Evolutionary conservation across 495 filamentous ascomycete genomes (phyloP).

Genomic region (Podospora anserina): DNA sequence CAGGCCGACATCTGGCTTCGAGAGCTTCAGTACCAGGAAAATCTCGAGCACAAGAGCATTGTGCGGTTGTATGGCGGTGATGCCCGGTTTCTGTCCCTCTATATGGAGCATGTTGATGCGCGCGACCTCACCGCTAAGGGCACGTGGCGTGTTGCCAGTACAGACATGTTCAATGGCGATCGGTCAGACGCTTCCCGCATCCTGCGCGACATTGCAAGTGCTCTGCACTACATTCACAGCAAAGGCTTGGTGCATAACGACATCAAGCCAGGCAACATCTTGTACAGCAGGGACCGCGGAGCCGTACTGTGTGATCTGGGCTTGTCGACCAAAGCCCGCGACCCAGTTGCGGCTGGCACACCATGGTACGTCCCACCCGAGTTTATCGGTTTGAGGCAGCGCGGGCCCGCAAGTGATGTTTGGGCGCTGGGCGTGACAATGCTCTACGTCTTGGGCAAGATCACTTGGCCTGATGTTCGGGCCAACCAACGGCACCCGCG

Average conservation of each 20-base stretch:
- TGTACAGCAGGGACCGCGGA: constrained; percentile 50
- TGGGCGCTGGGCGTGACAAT: constrained; percentile 52
- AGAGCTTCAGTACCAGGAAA: constrained; percentile 46
- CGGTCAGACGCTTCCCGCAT: constrained; percentile 44
- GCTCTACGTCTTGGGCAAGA: constrained; percentile 48
- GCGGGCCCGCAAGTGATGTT: constrained; percentile 46
- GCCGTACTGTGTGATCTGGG: constrained; percentile 52
- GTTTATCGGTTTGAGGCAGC: constrained; percentile 46
- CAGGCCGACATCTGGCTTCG: constrained; percentile 51
- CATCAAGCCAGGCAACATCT: constrained; percentile 52
- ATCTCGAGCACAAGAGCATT: constrained; percentile 47
- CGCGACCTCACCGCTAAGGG: constrained; percentile 41
- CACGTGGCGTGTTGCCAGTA: constrained; percentile 39
- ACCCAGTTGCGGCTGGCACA: constrained; percentile 42
- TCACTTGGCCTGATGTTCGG: constrained; percentile 45
- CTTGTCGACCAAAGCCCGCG: constrained; percentile 39
- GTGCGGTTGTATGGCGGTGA: constrained; percentile 49
- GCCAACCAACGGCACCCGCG: constrained; percentile 41
- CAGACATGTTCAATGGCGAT: constrained; percentile 42
- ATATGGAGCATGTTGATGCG: constrained; percentile 52
- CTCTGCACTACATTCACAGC: constrained; percentile 46
- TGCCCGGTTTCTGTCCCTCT: constrained; percentile 48
- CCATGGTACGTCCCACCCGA: constrained; percentile 52
- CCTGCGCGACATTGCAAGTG: constrained; percentile 44
- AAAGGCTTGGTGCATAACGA: constrained; percentile 48